A percentile compares a stretch with the other conserved stretches of the same genome.
phyloP scores from a whole-genome alignment of 208 protist species.

The Wallacemonas sp. region DNA sequence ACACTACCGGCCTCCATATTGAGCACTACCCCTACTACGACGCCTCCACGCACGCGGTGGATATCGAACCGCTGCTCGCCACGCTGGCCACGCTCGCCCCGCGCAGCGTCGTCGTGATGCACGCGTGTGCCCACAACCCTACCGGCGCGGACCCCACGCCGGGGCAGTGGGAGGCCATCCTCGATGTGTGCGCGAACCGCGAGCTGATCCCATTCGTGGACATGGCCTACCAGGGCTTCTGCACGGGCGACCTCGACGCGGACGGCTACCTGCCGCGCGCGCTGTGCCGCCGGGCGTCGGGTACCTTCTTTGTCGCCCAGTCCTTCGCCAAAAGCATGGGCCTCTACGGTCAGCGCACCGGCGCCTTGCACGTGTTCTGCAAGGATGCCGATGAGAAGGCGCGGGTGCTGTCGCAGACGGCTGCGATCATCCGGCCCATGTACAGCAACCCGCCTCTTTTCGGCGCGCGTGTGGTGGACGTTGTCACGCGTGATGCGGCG shows the following conservation, averaged over 20 bases:
- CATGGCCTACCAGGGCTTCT: conserved; percentile 96
- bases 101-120: conserved; percentile 93
- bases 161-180: conserved; percentile 93
- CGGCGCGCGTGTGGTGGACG: conserved; percentile 92
- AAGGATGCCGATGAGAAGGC: conserved; percentile 48
- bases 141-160: conserved; percentile 96
- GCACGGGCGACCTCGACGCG: conserved; percentile 91
- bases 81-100: conserved; percentile 60
- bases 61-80: conserved; percentile 72
- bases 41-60: conserved; percentile 51
- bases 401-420: conserved; percentile 92
- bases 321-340: conserved; percentile 98
- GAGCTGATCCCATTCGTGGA: conserved; percentile 94
- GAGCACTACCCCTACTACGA: conserved; percentile 79
- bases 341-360: conserved; percentile 96
- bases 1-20: conserved; percentile 39
- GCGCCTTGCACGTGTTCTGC: conserved; percentile 87
- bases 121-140: conserved; percentile 98
- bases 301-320: conserved; percentile 89
- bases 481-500: conserved; percentile 77
- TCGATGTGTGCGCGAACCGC: conserved; percentile 64
- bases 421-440: conserved; percentile 90
- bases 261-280: conserved; percentile 87
- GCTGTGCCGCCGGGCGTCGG: conserved; percentile 48
- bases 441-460: conserved; percentile 97